These are phyloP conservation scores for Albifimbria verrucaria DNA, from an alignment of 2,329 filamentous ascomycete genomes.

Conservation along the genomic window DNA sequence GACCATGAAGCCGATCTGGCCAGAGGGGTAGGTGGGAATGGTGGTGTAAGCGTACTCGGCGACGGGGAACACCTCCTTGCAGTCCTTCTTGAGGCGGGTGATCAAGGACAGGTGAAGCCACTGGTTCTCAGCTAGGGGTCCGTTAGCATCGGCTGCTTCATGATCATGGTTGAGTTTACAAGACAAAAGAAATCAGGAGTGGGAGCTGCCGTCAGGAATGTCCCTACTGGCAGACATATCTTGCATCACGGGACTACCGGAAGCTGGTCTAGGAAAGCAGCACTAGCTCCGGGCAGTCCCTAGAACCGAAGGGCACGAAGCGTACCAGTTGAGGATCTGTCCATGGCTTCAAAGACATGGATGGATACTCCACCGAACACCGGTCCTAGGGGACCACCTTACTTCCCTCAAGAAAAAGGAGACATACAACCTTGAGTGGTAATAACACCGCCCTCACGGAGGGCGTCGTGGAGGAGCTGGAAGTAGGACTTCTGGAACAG, in stretches of 20 bases:
- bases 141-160: background rate
- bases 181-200: conserved; percentile 1
- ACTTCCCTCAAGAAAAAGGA: conserved; percentile 55
- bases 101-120: conserved; percentile 97
- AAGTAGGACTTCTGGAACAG: conserved; percentile 99
- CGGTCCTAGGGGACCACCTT: conserved; percentile 32
- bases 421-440: conserved; percentile 99
- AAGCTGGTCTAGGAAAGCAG: conserved; percentile 34
- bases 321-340: conserved; percentile 21
- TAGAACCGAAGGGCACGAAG: conserved; percentile 23
- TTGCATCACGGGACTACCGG: conserved; percentile 34
- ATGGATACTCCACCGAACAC: conserved; percentile 20
- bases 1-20: conserved; percentile 99
- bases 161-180: conserved; percentile 5
- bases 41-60: conserved; percentile 99
- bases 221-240: conserved; percentile 14
- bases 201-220: conserved; percentile 14
- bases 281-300: conserved; percentile 35
- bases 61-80: conserved; percentile 94
- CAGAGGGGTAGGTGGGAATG: conserved; percentile 97
- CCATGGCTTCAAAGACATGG: conserved; percentile 12
- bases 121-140: conserved; percentile 84
- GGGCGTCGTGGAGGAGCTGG: conserved; percentile 83
- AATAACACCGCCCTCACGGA: conserved; percentile 95
- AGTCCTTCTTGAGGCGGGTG: conserved; percentile 91